These are phyloP conservation scores for Lizonia empirigonia DNA, from an alignment of 2,329 filamentous ascomycete species.

Conservation along the genomic window DNA sequence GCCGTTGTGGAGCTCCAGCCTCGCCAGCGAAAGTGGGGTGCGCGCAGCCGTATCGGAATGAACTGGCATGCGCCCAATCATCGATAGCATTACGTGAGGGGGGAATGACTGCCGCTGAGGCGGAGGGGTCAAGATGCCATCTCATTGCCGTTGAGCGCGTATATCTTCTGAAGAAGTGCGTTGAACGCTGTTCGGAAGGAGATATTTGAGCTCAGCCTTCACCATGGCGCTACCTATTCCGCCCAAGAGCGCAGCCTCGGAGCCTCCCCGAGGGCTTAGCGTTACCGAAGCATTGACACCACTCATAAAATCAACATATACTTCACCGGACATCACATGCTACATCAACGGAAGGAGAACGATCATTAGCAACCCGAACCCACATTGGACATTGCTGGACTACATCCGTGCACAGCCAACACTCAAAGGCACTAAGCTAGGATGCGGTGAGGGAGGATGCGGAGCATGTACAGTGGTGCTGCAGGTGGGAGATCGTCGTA, in stretches of 20 bases:
- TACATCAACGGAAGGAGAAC: slow-evolving; percentile 91
- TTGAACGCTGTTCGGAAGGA: background rate
- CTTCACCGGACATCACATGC: slow-evolving; percentile 74
- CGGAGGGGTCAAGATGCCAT: slow-evolving; percentile 19
- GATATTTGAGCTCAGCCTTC: slow-evolving; percentile 2
- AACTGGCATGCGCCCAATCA: slow-evolving; percentile 24
- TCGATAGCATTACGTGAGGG: slow-evolving; percentile 31
- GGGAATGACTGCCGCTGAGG: slow-evolving; percentile 18
- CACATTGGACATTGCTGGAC: slow-evolving; percentile 87
- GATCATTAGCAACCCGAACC: slow-evolving; percentile 81
- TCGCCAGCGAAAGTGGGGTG: slow-evolving; percentile 8
- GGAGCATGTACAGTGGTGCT: slow-evolving; percentile 86
- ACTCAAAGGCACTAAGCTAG: slow-evolving; percentile 91
- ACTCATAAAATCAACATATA: slow-evolving; percentile 78
- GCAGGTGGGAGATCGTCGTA: slow-evolving; percentile 61
- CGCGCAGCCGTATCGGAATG: background rate
- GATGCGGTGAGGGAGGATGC: slow-evolving; percentile 93
- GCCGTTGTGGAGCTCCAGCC: slow-evolving; percentile 3
- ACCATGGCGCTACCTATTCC: slow-evolving; percentile 40
- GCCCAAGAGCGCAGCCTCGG: slow-evolving; percentile 38
- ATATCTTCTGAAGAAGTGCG: slow-evolving; percentile 2
- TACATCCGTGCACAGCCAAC: slow-evolving; percentile 83
- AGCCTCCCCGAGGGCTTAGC: slow-evolving; percentile 31
- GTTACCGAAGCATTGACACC: slow-evolving; percentile 58
- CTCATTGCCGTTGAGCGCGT: slow-evolving; percentile 2